Base-by-base conservation (phyloP, 1,284 basidiomycete genomes). In the Apiotrichum brassicae region DNA sequence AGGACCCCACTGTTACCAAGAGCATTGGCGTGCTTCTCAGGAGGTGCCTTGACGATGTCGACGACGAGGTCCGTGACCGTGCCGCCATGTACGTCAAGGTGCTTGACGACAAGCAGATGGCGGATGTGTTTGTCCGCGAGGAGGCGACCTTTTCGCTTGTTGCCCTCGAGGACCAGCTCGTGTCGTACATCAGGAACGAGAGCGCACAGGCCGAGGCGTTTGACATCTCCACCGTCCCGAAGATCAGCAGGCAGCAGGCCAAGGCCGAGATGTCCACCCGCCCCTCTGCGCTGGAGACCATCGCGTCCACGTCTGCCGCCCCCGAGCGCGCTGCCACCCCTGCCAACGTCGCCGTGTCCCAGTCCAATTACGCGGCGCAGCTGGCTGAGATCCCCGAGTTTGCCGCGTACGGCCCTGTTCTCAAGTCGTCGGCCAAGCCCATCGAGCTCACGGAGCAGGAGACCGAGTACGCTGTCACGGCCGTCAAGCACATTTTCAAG, bases 51-150 rank as follows among this genome's bases (percentile, higher is more conserved):
- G 95, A 98, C 69, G 95, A 99, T 73, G 90, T 97, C 18, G 95
- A 98, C 57, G 95, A 99, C 68, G 95, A 99, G 77, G 95, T 99
- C 54, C 84, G 95, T 46, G 95, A 99, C 72, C 87, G 95, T 53
- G 95, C 94, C 6, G 90, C 94, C 11, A 81, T 98, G 74, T 97
- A 95, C 73, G 79, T 95, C 54, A 85, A 83, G 75, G 80, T 88
- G 7, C 82, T 97, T 62, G 80, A 85, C 58, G 86, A 88, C 68
- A 82, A 86, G 57, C 74, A 80, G 14, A 77, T 99, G 49, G 89
- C 88, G 6, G 83, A 88, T 62, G 80, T 81, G 28, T 94, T 93
- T 66, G 82, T 97, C 57, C 90, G 87, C 75, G 90, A 97, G 75
- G 92, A 97, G 68, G 91, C 91, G 19, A 84, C 92, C 23, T 92